Percentiles rank a stretch among this genome's conserved stretches.
Evolutionary conservation across 2,329 filamentous ascomycete species (phyloP).

Genomic region (Aureobasidium musti): DNA sequence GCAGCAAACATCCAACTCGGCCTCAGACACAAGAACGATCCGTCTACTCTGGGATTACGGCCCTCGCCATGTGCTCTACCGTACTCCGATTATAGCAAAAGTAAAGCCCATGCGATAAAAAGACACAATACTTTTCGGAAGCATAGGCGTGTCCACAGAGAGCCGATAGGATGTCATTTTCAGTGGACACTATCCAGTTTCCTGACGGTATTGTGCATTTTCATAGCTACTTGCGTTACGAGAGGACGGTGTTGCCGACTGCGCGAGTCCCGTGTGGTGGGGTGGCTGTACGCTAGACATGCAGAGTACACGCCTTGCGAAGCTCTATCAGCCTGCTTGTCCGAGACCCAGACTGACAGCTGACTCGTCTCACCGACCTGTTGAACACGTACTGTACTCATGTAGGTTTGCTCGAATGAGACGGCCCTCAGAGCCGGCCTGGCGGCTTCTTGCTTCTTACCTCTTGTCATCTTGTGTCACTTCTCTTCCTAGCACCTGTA

Average conservation of each 20-base stretch:
- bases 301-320: constrained; percentile 3
- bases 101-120: no score
- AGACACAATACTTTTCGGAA: no score
- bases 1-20: background rate
- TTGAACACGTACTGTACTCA: background rate
- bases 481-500: background rate
- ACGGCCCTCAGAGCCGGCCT: background rate
- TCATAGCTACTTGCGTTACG: no score
- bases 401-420: background rate
- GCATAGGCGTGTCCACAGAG: no score
- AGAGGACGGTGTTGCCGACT: background rate
- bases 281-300: constrained; percentile 10
- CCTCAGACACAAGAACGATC: background rate
- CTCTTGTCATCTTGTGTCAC: background rate
- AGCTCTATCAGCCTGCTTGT: background rate
- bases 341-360: background rate
- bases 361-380: background rate
- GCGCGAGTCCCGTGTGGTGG: background rate
- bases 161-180: no score
- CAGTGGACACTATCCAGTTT: background rate
- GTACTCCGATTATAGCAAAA: no score
- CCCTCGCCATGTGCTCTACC: no score
- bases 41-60: no score
- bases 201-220: background rate
- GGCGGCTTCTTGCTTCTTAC: background rate